A percentile compares a stretch with the other conserved stretches of the same genome.
Conservation (phyloP, 2,329 filamentous ascomycete genomes). For the Aspergillus neotritici region DNA sequence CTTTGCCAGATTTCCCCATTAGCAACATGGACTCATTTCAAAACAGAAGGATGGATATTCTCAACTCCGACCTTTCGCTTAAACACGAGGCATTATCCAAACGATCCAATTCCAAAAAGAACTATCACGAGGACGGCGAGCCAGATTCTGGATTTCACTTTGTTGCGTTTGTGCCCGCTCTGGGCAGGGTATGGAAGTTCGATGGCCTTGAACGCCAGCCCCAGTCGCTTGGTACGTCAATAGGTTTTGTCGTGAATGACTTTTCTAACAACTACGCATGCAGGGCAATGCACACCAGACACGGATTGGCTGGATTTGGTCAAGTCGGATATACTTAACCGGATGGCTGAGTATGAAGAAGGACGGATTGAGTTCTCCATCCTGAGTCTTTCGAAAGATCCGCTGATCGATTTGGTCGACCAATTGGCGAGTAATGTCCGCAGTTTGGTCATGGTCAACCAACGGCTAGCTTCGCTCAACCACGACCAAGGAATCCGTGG, state of each 20-base stretch:
- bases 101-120: constrained; percentile 26
- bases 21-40: constrained; percentile 3
- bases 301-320: constrained; percentile 64
- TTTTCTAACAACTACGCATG: constrained; percentile 1
- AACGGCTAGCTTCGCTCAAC: constrained; percentile 12
- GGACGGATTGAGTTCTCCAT: constrained; percentile 69
- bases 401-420: constrained; percentile 46
- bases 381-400: constrained; percentile 66
- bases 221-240: constrained; percentile 51
- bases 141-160: constrained; percentile 74
- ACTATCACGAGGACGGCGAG: constrained; percentile 42
- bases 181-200: constrained; percentile 76
- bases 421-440: constrained; percentile 44
- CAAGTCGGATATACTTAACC: constrained; percentile 57
- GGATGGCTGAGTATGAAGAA: constrained; percentile 63
- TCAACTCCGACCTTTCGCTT: constrained; percentile 64
- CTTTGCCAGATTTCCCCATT: neutral
- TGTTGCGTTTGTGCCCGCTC: constrained; percentile 75
- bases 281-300: constrained; percentile 37
- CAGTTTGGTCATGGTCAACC: constrained; percentile 37
- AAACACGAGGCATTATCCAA: constrained; percentile 42
- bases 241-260: neutral
- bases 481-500: neutral
- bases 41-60: constrained; percentile 64
- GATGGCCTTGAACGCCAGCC: constrained; percentile 76